Percentiles rank a stretch among this genome's conserved stretches.
Conservation (phyloP, 208 protist species). For the Crithidia acanthocephali region DNA sequence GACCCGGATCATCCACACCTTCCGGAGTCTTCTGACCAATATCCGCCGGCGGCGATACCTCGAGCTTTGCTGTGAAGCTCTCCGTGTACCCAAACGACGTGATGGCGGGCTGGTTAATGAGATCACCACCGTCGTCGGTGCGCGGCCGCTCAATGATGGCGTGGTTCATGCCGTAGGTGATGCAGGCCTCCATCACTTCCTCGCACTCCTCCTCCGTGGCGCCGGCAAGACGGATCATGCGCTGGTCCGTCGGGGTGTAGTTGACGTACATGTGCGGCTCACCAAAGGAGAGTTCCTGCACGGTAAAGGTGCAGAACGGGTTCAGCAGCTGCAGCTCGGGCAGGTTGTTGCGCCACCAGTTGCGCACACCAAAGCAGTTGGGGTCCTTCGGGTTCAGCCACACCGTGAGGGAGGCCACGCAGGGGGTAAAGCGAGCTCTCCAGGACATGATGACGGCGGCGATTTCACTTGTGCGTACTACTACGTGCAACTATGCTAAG, state of each 20-base stretch:
- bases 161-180: conserved; percentile 91
- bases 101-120: conserved; percentile 87
- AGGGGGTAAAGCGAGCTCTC: conserved; percentile 89
- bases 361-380: conserved; percentile 92
- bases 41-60: conserved; percentile 81
- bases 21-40: conserved; percentile 85
- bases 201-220: conserved; percentile 91
- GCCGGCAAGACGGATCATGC: conserved; percentile 85
- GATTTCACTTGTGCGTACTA: background rate
- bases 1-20: conserved; percentile 89
- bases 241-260: conserved; percentile 88
- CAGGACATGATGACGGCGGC: conserved; percentile 70
- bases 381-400: conserved; percentile 94
- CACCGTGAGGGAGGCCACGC: conserved; percentile 80
- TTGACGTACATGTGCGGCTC: conserved; percentile 93
- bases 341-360: conserved; percentile 92
- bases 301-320: conserved; percentile 88
- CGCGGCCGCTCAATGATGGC: conserved; percentile 85
- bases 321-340: conserved; percentile 91
- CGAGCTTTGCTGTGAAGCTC: conserved; percentile 87
- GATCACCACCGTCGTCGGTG: conserved; percentile 87
- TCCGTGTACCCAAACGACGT: conserved; percentile 91
- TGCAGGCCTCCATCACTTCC: conserved; percentile 90
- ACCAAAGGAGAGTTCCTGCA: conserved; percentile 91
- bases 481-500: background rate